A percentile compares a stretch with the other conserved stretches of the same genome.
Evolutionary conservation across 2,329 filamentous ascomycete genomes (phyloP).

Genomic region (Neoascochyta sp.): DNA sequence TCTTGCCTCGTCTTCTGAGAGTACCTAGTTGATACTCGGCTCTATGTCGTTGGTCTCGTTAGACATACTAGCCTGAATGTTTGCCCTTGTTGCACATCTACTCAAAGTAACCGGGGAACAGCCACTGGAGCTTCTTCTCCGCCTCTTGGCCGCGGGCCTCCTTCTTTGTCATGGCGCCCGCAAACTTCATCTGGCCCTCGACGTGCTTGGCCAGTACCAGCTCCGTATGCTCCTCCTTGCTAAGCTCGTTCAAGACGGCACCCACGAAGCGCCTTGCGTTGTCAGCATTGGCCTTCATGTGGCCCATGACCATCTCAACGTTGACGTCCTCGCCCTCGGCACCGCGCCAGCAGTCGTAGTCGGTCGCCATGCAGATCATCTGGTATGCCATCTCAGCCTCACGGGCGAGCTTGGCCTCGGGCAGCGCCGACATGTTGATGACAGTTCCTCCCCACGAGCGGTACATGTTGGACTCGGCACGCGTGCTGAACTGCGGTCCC

Average conservation of each 20-base stretch:
- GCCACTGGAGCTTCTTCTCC: slow-evolving; percentile 73
- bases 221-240: slow-evolving; percentile 70
- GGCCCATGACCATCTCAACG: slow-evolving; percentile 93
- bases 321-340: slow-evolving; percentile 72
- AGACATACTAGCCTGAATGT: slow-evolving; percentile 1
- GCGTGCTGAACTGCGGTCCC: slow-evolving; percentile 96
- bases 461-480: slow-evolving; percentile 94
- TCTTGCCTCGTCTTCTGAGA: too few relatives aligned
- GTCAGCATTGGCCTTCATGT: slow-evolving; percentile 88
- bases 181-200: slow-evolving; percentile 70
- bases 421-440: slow-evolving; percentile 97
- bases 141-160: slow-evolving; percentile 70
- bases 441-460: slow-evolving; percentile 88
- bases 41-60: slow-evolving; percentile 7
- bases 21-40: slow-evolving; percentile 1
- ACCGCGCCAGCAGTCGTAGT: slow-evolving; percentile 97
- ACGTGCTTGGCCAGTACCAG: slow-evolving; percentile 78
- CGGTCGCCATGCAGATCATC: slow-evolving; percentile 99
- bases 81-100: slow-evolving; percentile 14
- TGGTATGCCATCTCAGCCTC: slow-evolving; percentile 97
- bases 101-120: slow-evolving; percentile 78
- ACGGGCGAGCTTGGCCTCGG: slow-evolving; percentile 91
- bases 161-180: slow-evolving; percentile 77
- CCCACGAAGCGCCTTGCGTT: slow-evolving; percentile 84
- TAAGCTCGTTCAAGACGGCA: slow-evolving; percentile 81